A percentile compares a stretch with the other conserved stretches of the same genome.
Evolutionary conservation across 306 rosid species (phyloP).

Genomic region (Ceratonia siliqua): DNA sequence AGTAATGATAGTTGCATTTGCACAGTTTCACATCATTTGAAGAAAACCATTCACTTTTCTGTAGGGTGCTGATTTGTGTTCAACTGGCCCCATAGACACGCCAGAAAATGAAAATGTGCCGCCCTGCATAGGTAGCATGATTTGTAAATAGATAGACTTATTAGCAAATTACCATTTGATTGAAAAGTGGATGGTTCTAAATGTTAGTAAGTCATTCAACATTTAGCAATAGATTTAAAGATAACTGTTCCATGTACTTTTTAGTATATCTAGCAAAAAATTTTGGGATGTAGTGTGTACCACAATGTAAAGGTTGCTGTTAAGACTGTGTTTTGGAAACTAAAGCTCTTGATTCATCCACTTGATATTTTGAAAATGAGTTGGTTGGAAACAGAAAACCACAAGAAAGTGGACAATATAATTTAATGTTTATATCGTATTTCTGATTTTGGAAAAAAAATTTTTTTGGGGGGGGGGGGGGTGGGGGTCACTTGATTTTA

Average conservation of each 20-base stretch:
- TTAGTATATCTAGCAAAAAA: neutral
- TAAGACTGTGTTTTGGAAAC: neutral
- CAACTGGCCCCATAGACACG: neutral
- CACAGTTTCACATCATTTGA: neutral
- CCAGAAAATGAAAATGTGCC: neutral
- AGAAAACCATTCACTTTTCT: neutral
- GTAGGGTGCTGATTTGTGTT: neutral
- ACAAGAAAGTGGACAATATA: slow-evolving; percentile 5
- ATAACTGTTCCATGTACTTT: neutral
- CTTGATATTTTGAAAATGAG: too few relatives aligned
- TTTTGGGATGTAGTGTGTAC: neutral
- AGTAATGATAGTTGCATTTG: neutral
- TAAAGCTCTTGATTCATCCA: slow-evolving; percentile 16
- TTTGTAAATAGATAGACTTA: neutral
- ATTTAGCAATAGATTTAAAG: slow-evolving; percentile 8
- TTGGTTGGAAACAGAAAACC: neutral
- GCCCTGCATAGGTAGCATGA: neutral
- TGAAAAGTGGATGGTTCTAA: slow-evolving; percentile 12
- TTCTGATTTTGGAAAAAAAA: neutral
- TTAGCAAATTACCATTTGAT: neutral
- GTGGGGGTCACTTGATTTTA: neutral
- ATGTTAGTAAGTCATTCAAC: neutral
- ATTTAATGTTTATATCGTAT: neutral
- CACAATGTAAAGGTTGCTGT: neutral
- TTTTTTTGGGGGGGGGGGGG: too few relatives aligned